Percentiles rank a stretch among this genome's conserved stretches.
These are phyloP conservation scores for Calocybe cyanea DNA, from an alignment of 768 basidiomycete species.

Conservation along the genomic window DNA sequence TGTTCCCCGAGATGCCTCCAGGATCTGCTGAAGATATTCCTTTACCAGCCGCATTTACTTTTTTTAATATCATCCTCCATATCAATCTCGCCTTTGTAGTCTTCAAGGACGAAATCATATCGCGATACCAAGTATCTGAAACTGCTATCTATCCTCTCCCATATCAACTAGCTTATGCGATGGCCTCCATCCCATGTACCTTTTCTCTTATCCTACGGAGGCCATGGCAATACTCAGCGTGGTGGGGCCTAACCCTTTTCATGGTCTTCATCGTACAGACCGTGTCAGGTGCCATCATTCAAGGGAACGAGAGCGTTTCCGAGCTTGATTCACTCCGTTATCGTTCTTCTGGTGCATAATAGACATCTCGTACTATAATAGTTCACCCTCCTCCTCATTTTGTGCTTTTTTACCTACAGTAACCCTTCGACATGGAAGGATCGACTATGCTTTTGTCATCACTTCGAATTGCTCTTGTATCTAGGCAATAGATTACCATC, in stretches of 20 bases:
- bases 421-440: too few species aligned
- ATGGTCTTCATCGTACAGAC: constrained; percentile 44
- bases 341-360: constrained; percentile 43
- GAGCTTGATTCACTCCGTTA: constrained; percentile 55
- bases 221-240: constrained; percentile 49
- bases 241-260: constrained; percentile 46
- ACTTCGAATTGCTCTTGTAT: too few species aligned
- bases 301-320: constrained; percentile 42
- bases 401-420: too few species aligned
- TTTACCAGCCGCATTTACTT: constrained; percentile 39
- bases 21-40: constrained; percentile 32
- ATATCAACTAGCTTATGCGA: constrained; percentile 24
- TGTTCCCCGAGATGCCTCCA: constrained; percentile 31
- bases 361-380: too few species aligned
- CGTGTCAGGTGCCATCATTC: constrained; percentile 39
- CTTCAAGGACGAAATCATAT: constrained; percentile 34
- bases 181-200: constrained; percentile 46
- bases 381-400: too few species aligned
- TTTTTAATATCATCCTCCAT: constrained; percentile 49
- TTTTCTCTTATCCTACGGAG: constrained; percentile 44
- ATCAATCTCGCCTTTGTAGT: constrained; percentile 43
- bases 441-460: too few species aligned
- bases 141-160: constrained; percentile 25
- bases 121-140: constrained; percentile 23
- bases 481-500: too few species aligned